These are phyloP conservation scores for Nicotiana obtusifolia DNA, from an alignment of 257 asterid species.

Conservation along the genomic window DNA sequence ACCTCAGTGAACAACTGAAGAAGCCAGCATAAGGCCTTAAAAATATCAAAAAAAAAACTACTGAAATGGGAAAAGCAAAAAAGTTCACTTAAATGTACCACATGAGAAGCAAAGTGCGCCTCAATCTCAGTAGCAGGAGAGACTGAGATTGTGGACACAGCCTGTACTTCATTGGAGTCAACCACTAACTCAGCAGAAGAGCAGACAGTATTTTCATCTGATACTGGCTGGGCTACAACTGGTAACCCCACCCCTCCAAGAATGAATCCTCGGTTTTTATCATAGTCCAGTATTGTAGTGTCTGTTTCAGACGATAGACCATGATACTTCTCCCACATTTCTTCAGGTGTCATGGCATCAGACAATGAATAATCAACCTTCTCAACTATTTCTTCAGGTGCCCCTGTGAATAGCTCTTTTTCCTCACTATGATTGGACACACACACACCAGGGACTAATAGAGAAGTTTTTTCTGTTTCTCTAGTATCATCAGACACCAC, in stretches of 20 bases:
- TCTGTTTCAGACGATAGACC: background rate
- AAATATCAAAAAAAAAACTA: background rate
- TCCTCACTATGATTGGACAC: no score
- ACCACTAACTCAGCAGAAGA: background rate
- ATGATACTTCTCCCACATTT: background rate
- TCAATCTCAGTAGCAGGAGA: background rate
- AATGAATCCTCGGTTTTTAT: background rate
- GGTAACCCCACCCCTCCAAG: background rate
- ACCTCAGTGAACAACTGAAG: background rate
- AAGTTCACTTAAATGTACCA: background rate
- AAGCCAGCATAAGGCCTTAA: no score
- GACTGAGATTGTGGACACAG: background rate
- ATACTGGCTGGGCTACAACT: background rate
- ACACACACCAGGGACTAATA: no score
- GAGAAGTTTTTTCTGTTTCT: no score
- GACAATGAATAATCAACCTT: background rate
- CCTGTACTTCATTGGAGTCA: no score
- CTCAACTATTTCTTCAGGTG: no score
- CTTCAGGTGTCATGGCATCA: background rate
- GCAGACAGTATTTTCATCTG: background rate
- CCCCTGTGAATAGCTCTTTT: no score
- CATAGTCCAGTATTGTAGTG: background rate
- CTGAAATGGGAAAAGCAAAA: background rate
- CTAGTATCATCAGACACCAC: background rate
- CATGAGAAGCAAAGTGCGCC: background rate